Evolutionary conservation across 148 eudicot species (phyloP).

Genomic region (Oxyria digyna): DNA sequence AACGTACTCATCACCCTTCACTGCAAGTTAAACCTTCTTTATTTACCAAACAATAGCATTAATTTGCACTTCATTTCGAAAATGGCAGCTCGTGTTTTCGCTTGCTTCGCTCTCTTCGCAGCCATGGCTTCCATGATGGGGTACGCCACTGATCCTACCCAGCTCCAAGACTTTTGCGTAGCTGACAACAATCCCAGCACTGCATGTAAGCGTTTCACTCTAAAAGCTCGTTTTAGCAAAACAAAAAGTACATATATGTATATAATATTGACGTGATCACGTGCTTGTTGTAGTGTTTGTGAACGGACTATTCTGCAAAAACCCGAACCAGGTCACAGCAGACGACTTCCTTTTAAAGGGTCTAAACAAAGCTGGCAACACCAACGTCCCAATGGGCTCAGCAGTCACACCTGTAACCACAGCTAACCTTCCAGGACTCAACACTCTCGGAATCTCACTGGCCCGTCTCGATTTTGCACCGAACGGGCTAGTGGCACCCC

Average conservation of each 20-base stretch:
- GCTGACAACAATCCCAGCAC: neutral
- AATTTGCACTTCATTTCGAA: neutral
- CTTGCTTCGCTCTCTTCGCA: neutral
- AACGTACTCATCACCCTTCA: too few relatives aligned
- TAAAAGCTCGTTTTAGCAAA: too few relatives aligned
- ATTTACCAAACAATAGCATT: too few relatives aligned
- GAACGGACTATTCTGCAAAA: neutral
- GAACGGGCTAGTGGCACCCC: constrained; percentile 9
- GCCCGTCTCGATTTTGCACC: neutral
- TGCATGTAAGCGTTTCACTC: neutral
- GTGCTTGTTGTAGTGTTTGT: neutral
- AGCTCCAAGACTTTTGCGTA: constrained; percentile 3
- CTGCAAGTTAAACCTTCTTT: too few relatives aligned
- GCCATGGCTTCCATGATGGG: neutral
- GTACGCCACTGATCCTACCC: constrained; percentile 3
- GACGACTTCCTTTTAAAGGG: constrained; percentile 1
- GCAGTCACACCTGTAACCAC: neutral
- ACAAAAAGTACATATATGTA: too few relatives aligned
- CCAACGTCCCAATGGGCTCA: neutral
- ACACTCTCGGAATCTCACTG: neutral
- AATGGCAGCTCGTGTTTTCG: constrained; percentile 1
- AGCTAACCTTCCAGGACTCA: neutral
- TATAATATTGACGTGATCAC: too few relatives aligned
- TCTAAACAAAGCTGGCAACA: neutral
- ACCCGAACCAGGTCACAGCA: neutral